Conservation (phyloP, 2,329 filamentous ascomycete genomes). For the Fusarium liriodendri region DNA sequence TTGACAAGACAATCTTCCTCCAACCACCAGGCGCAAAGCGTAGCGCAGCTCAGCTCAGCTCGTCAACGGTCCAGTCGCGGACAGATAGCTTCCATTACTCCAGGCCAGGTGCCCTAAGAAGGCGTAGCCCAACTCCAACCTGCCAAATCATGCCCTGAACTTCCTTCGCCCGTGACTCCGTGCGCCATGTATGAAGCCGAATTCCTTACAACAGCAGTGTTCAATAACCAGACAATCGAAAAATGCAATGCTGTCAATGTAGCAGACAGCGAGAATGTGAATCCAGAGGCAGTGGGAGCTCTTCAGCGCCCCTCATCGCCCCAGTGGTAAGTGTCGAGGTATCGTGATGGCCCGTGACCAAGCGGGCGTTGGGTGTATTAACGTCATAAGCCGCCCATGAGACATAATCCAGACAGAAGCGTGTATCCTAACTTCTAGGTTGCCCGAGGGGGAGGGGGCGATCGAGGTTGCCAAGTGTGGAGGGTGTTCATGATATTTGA, state of each 20-base stretch:
- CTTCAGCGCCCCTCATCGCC: constrained; percentile 21
- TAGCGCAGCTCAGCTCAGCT: constrained; percentile 45
- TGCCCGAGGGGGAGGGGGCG: constrained; percentile 21
- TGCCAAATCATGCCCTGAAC: constrained; percentile 50
- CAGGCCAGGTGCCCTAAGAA: constrained; percentile 37
- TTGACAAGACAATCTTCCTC: constrained; percentile 33
- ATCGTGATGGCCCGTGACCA: constrained; percentile 41
- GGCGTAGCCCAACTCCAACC: constrained; percentile 50
- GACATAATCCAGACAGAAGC: constrained; percentile 46
- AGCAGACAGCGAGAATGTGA: constrained; percentile 45
- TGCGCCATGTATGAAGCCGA: constrained; percentile 55
- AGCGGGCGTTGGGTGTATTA: constrained; percentile 46
- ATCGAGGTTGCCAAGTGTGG: constrained; percentile 20
- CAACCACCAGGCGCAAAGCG: constrained; percentile 38
- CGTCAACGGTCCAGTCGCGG: constrained; percentile 28
- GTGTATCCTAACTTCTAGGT: constrained; percentile 45
- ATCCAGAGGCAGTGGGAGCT: constrained; percentile 38
- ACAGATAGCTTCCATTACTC: constrained; percentile 42
- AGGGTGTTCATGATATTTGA: constrained; percentile 51
- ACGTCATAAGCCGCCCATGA: constrained; percentile 45
- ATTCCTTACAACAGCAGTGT: constrained; percentile 51
- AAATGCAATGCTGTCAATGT: constrained; percentile 40
- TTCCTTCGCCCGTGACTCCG: constrained; percentile 54
- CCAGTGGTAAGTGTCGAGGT: constrained; percentile 31
- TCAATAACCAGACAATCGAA: constrained; percentile 47